Conservation (phyloP, 257 asterid species). For the Scutellaria baicalensis region DNA sequence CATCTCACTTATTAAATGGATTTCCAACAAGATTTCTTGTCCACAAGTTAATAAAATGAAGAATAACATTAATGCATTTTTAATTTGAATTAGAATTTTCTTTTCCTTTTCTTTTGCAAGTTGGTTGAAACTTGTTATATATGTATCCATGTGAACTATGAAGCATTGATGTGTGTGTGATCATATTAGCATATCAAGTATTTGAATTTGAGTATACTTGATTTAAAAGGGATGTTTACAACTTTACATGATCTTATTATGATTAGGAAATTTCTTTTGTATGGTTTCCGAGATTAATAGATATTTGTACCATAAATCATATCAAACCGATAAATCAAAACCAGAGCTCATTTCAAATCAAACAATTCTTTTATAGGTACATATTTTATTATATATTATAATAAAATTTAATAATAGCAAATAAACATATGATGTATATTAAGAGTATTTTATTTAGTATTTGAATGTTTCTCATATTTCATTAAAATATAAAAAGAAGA, state of each 20-base stretch:
- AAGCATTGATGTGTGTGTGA: not conserved
- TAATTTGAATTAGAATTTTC: not conserved
- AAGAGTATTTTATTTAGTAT: too few relatives aligned
- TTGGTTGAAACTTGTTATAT: not conserved
- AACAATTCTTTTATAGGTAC: too few relatives aligned
- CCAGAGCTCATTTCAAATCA: too few relatives aligned
- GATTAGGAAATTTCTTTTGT: not conserved
- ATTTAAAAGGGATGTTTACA: not conserved
- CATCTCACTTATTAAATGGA: slow-evolving; percentile 11
- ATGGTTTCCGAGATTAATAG: not conserved
- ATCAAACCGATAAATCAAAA: too few relatives aligned
- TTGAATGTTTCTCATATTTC: too few relatives aligned
- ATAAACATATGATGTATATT: too few relatives aligned
- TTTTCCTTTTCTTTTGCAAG: not conserved
- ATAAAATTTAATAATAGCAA: too few relatives aligned
- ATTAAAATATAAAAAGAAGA: too few relatives aligned
- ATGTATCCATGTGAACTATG: not conserved
- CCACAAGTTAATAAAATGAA: not conserved
- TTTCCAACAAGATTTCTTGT: not conserved
- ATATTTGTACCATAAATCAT: too few relatives aligned
- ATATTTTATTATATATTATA: too few relatives aligned
- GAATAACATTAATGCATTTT: not conserved
- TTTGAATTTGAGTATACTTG: not conserved
- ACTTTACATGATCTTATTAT: not conserved
- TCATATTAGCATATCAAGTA: not conserved